Evolutionary conservation across 2,329 filamentous ascomycete species (phyloP).

Genomic region (Verticillium albo-atrum): DNA sequence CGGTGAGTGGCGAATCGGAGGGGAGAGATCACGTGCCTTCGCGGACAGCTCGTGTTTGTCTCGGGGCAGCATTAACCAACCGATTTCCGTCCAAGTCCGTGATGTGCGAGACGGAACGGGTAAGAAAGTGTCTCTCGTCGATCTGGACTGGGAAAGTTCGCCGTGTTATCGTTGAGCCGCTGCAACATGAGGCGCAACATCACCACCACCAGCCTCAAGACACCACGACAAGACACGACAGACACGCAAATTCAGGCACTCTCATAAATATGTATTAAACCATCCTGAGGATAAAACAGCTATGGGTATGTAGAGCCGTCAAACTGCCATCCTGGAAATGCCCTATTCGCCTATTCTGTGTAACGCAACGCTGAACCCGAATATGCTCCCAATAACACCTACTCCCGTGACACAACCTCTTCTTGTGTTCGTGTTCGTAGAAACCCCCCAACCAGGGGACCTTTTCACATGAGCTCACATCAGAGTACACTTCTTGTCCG

Average conservation of each 20-base stretch:
- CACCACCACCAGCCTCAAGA: no score
- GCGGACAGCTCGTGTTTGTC: background rate
- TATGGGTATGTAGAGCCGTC: background rate
- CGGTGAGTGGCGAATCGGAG: background rate
- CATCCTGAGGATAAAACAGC: background rate
- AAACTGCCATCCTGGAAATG: background rate
- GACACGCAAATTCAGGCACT: no score
- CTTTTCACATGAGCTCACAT: slow-evolving; percentile 42
- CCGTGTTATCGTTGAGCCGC: no score
- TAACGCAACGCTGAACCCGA: background rate
- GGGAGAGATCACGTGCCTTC: background rate
- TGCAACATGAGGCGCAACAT: no score
- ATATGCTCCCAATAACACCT: background rate
- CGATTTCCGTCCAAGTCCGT: no score
- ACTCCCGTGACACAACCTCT: background rate
- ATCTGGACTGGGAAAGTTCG: no score
- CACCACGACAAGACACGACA: no score
- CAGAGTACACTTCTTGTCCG: slow-evolving; percentile 44
- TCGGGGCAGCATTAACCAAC: no score
- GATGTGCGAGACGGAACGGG: no score
- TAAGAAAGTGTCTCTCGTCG: no score
- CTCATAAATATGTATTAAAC: background rate
- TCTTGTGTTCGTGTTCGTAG: background rate
- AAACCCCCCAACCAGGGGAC: no score
- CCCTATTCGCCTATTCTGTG: background rate